Evolutionary conservation across 2,329 filamentous ascomycete species (phyloP).

Genomic region (Colletotrichum sp.): DNA sequence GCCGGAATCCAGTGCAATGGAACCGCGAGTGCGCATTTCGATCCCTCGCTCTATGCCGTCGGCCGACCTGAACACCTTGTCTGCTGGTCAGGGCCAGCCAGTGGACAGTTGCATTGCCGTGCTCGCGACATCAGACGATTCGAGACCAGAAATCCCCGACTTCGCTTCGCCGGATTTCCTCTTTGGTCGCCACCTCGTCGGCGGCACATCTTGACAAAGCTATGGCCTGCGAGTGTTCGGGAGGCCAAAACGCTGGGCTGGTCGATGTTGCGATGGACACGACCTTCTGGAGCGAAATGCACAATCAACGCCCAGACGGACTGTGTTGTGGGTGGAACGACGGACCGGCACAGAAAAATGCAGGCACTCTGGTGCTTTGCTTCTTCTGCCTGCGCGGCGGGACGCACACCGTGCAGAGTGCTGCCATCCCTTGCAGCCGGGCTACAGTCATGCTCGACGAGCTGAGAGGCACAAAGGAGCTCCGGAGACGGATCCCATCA

Average conservation of each 20-base stretch:
- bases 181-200: neutral
- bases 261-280: neutral
- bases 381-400: neutral
- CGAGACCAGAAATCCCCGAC: neutral
- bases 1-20: neutral
- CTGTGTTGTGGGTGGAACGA: neutral
- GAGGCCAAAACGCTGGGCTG: neutral
- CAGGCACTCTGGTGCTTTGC: neutral
- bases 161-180: neutral
- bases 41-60: neutral
- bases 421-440: neutral
- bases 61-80: neutral
- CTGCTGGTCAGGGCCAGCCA: neutral
- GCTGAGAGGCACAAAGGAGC: neutral
- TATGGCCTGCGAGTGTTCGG: neutral
- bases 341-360: neutral
- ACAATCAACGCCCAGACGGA: conserved; percentile 1
- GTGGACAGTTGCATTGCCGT: neutral
- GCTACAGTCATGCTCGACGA: neutral
- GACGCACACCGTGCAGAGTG: neutral
- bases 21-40: neutral
- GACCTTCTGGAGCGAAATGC: neutral
- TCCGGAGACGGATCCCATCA: neutral
- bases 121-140: neutral
- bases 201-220: neutral